Conservation (phyloP, 257 asterid species). For the Gynochthodes officinalis region DNA sequence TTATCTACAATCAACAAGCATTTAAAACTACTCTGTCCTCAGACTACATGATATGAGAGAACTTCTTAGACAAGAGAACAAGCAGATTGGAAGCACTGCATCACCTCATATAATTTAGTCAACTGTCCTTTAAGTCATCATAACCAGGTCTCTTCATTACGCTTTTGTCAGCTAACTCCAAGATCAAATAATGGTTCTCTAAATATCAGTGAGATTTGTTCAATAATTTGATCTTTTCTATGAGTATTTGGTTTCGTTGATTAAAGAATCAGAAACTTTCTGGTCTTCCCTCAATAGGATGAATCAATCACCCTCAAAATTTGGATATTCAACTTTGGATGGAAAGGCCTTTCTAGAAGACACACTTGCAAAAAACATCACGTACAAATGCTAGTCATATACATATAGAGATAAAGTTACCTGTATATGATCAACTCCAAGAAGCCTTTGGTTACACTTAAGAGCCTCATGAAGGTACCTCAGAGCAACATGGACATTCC, state of each 20-base stretch:
- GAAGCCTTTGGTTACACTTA: conserved; percentile 78
- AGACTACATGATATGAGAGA: background rate
- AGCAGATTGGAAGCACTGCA: background rate
- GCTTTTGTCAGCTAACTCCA: background rate
- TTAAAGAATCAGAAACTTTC: background rate
- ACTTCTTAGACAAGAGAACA: background rate
- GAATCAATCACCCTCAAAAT: background rate
- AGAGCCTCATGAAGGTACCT: conserved; percentile 86
- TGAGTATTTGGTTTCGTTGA: background rate
- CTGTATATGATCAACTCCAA: conserved; percentile 80
- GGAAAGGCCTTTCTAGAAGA: background rate
- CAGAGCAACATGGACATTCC: conserved; percentile 77
- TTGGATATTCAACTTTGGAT: background rate
- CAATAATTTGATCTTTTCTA: too few relatives aligned
- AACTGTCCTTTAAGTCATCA: background rate
- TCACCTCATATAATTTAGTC: background rate
- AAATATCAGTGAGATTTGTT: background rate
- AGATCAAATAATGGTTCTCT: too few relatives aligned
- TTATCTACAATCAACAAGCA: background rate
- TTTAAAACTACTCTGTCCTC: background rate
- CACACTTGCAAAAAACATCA: background rate
- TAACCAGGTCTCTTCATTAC: background rate
- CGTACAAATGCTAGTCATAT: background rate
- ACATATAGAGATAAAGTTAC: conserved; percentile 32
- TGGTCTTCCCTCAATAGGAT: background rate